A percentile compares a stretch with the other conserved stretches of the same genome.
Evolutionary conservation across 208 protist species (phyloP).

Genomic region (Strigomonas culicis): DNA sequence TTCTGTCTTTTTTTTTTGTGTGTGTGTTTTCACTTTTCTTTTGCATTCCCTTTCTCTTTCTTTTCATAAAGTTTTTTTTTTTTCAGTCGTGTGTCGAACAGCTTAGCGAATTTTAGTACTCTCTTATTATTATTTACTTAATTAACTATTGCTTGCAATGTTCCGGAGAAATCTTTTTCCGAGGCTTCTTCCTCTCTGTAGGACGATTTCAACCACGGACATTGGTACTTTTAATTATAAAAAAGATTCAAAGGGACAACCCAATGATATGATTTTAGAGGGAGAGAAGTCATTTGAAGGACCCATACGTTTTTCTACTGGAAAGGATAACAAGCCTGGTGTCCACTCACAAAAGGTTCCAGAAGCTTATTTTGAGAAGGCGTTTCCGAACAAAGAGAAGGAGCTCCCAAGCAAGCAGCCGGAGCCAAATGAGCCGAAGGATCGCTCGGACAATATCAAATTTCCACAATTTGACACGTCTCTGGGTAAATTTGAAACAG

Average conservation of each 20-base stretch:
- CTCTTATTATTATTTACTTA: background rate
- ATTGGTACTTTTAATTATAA: conserved; percentile 1
- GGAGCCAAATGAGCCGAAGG: conserved; percentile 34
- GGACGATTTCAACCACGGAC: background rate
- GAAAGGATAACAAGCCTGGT: conserved; percentile 56
- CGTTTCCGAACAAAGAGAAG: conserved; percentile 35
- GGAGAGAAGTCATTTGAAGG: conserved; percentile 25
- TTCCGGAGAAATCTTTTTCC: conserved; percentile 1
- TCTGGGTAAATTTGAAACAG: conserved; percentile 79
- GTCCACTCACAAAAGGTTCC: conserved; percentile 44
- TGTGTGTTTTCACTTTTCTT: too few species aligned
- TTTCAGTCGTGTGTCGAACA: background rate
- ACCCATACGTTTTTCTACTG: conserved; percentile 23
- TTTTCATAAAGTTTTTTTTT: conserved; percentile 1
- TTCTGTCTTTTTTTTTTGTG: too few species aligned
- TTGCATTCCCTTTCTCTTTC: background rate
- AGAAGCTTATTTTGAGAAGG: conserved; percentile 65
- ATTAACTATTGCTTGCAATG: conserved; percentile 1
- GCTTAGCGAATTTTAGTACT: background rate
- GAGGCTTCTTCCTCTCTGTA: background rate
- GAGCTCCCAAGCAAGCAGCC: conserved; percentile 35
- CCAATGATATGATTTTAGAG: conserved; percentile 7
- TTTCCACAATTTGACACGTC: conserved; percentile 73
- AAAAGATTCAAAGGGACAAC: background rate
- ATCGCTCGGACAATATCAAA: conserved; percentile 74